These are phyloP conservation scores for Penicillium steckii DNA, from an alignment of 495 filamentous ascomycete species.

Conservation along the genomic window DNA sequence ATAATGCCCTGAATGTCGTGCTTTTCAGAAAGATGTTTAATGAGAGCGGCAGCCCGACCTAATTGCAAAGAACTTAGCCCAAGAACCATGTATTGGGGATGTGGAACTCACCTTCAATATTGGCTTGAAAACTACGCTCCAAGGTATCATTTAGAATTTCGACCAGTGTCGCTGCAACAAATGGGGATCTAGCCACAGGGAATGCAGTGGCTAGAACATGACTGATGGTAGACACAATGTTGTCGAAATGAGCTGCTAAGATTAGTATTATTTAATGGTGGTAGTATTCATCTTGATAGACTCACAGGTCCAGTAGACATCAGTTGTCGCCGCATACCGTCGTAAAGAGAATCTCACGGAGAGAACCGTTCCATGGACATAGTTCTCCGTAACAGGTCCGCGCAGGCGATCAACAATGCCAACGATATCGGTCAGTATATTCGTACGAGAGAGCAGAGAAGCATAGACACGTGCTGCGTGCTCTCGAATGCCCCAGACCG, in stretches of 20 bases:
- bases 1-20: slow-evolving; percentile 30
- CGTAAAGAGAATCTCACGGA: slow-evolving; percentile 50
- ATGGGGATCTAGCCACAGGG: slow-evolving; percentile 35
- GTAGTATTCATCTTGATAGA: not conserved
- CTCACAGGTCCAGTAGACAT: slow-evolving; percentile 31
- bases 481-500: slow-evolving; percentile 85
- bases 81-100: not conserved
- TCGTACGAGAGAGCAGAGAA: slow-evolving; percentile 54
- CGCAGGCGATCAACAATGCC: slow-evolving; percentile 42
- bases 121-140: slow-evolving; percentile 33
- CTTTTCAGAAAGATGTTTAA: slow-evolving; percentile 27
- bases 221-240: slow-evolving; percentile 26
- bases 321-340: slow-evolving; percentile 31
- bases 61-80: not conserved
- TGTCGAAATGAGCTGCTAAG: slow-evolving; percentile 29
- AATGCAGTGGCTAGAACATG: slow-evolving; percentile 28
- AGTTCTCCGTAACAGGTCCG: slow-evolving; percentile 50
- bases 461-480: slow-evolving; percentile 81
- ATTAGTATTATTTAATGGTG: not conserved
- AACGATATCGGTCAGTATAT: slow-evolving; percentile 50
- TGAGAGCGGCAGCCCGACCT: slow-evolving; percentile 22
- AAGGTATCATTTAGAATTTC: slow-evolving; percentile 41
- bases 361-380: slow-evolving; percentile 61
- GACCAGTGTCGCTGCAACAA: slow-evolving; percentile 37
- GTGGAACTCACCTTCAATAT: slow-evolving; percentile 25